Base-by-base conservation (phyloP, 1,284 basidiomycete genomes). In the Ceratobasidium sp. region DNA sequence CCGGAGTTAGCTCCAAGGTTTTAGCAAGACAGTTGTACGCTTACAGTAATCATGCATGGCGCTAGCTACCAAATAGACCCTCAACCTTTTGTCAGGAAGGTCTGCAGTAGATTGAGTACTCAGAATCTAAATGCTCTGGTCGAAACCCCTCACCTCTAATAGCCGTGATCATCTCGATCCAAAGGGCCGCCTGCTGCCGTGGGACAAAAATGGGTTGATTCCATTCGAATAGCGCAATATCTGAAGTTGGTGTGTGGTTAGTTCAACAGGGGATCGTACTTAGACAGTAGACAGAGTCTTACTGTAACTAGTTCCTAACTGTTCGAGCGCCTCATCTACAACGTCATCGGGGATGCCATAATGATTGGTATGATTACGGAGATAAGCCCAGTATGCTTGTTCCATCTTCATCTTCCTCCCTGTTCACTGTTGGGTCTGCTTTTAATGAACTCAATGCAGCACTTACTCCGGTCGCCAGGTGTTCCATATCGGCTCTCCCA, bases 241-340 rank as follows among this genome's bases (percentile, higher is more conserved):
- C 66, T 68, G 33, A 0, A 42, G 15, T 33, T 10, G 26, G 26
- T 55, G 26, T n/a, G 7, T n/a, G 18, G 33, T 33, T 4, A 33
- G 33, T 4, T 33, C 33, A 33, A 33, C 4, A 33, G 33, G 1
- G 33, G 33, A 33, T 4, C 33, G 2, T 33, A 33, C 33, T 33
- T 33, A 33, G n/a, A n/a, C n/a, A n/a, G n/a, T n/a, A n/a, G n/a
- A 33, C 33, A 33, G 33, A 49, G 20, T 13, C 26, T 53, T 68
- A 68, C 66, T 68, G n/a, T 68, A 68, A 51, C 66, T 68, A 13
- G 66, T 68, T 51, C 66, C 66, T 1, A 68, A 49, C 39, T 53
- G 46, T 51, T 68, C 66, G 5, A 68, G 66, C 3, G 66, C 66
- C 23, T 53, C 46, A 20, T 68, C 66, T 1, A 68, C 66, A 1